phyloP scores from a whole-genome alignment of 306 rosid genomes.

The Acacia confusa region DNA sequence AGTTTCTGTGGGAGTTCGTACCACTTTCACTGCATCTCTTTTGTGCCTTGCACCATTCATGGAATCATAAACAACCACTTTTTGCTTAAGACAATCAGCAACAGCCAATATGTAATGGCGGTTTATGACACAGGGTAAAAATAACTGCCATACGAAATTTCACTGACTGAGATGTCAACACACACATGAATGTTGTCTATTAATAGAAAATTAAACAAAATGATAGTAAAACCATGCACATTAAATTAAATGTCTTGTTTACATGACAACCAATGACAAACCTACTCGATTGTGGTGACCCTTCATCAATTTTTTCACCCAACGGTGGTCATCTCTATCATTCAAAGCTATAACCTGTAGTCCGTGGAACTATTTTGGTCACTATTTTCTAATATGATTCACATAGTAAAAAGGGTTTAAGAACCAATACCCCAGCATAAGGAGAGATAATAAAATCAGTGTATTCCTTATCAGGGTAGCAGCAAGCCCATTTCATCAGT shows the following conservation, averaged over 20 bases:
- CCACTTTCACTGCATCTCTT: constrained; percentile 4
- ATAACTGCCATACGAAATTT: neutral
- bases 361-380: constrained; percentile 1
- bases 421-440: constrained; percentile 6
- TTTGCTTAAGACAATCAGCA: constrained; percentile 8
- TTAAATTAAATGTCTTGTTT: neutral
- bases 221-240: neutral
- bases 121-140: constrained; percentile 9
- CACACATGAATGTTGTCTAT: neutral
- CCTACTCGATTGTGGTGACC: constrained; percentile 15
- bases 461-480: neutral
- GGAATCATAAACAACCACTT: constrained; percentile 11
- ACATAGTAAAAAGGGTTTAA: neutral
- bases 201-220: neutral
- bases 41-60: neutral
- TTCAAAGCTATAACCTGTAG: constrained; percentile 13
- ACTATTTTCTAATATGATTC: neutral
- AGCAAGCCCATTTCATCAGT: constrained; percentile 4
- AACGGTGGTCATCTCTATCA: neutral
- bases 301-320: constrained; percentile 10
- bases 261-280: neutral
- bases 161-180: neutral
- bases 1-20: neutral
- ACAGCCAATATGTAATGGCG: constrained; percentile 8
- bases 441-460: constrained; percentile 9